Base-by-base conservation (phyloP, 768 basidiomycete species). In the Cystobasidium ongulense region DNA sequence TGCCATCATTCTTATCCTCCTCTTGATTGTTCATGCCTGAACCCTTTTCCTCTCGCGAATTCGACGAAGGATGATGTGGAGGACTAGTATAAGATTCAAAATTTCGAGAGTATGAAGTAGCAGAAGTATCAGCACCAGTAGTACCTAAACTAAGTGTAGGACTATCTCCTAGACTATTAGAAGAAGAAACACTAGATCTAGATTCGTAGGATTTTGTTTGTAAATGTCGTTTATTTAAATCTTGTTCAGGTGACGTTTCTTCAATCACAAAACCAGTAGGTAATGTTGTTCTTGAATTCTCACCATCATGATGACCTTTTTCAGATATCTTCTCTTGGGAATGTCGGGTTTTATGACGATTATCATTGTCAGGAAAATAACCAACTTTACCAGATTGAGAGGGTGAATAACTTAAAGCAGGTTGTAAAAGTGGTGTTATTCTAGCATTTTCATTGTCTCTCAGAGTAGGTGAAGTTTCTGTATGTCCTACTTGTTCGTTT, bases 191-290 rank as follows among this genome's bases (percentile, higher is more conserved):
- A 39, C 39, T 39, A 39, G 17, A 39, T 21, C n/a, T 8, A 17
- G 57, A 59, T 29, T 31, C 29, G 29, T 27, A 59, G 15, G 57
- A 59, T 31, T 4, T 15, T 59, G 25, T 15, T 27, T 13, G 4
- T 23, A 2, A 35, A 31, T 29, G 2, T 27, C 57, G 4, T 11
- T 13, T 31, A 27, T 35, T 27, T 27, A 29, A 15, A 21, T 13
- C 11, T 29, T 59, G 57, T 35, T 59, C 57, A 29, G 57, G 57
- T 27, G 35, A 35, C 21, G 54, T 71, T 33, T 71, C 68, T 23
- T 71, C 68, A 11, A 71, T 59, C 17, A 71, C 53, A 25, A 71
- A 71, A 27, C 68, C 68, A 59, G 33, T 36, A 8, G 68, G 68
- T 29, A 71, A 59, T 10, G 21, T 71, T 8, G 33, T 52, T 21